A percentile compares a stretch with the other conserved stretches of the same genome.
These are phyloP conservation scores for Coemansia sp. DNA, from an alignment of 192 early-diverging fungal species.

Conservation along the genomic window DNA sequence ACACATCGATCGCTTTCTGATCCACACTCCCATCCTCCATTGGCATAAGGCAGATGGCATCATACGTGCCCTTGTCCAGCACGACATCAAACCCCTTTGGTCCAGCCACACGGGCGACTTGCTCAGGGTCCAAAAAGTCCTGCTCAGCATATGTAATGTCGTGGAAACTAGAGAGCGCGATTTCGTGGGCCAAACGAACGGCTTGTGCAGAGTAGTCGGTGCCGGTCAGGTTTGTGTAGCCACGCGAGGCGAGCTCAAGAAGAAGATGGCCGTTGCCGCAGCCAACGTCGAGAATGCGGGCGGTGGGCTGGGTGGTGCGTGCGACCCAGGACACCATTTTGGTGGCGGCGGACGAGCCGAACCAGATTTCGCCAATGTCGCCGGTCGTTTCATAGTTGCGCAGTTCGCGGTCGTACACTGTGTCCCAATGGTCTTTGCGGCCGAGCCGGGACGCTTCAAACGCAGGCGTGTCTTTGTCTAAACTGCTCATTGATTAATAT, in stretches of 20 bases:
- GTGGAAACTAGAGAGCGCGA: constrained; percentile 40
- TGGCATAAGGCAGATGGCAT: constrained; percentile 81
- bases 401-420: constrained; percentile 76
- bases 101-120: constrained; percentile 41
- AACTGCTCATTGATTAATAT: too few species aligned
- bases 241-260: constrained; percentile 67
- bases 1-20: constrained; percentile 53
- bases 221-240: constrained; percentile 72
- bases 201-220: constrained; percentile 85
- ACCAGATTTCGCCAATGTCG: constrained; percentile 92
- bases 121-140: constrained; percentile 60
- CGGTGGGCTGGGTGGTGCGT: constrained; percentile 23
- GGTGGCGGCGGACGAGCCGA: constrained; percentile 78
- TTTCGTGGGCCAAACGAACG: constrained; percentile 66
- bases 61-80: constrained; percentile 93
- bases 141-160: constrained; percentile 55
- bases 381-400: constrained; percentile 77
- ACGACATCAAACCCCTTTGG: constrained; percentile 57
- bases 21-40: constrained; percentile 36
- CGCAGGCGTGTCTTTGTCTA: constrained; percentile 1
- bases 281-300: constrained; percentile 77
- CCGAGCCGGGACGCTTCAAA: constrained; percentile 51
- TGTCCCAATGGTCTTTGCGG: constrained; percentile 71
- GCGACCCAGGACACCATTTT: constrained; percentile 89
- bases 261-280: constrained; percentile 93